Evolutionary conservation across 2,329 filamentous ascomycete species (phyloP).

Genomic region (Fusarium sp.): DNA sequence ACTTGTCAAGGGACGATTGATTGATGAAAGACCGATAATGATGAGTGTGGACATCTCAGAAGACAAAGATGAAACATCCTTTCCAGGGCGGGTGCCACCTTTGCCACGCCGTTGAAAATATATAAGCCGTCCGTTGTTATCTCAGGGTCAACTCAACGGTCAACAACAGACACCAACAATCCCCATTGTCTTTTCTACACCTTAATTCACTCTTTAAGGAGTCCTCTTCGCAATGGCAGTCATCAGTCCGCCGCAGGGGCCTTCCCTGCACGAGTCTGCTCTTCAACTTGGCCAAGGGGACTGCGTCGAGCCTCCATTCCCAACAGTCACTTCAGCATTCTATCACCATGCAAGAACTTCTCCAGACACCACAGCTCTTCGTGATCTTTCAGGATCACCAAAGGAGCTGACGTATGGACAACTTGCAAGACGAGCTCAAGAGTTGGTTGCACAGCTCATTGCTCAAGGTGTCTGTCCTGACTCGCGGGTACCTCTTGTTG

Average conservation of each 20-base stretch:
- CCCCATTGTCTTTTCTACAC: conserved; percentile 26
- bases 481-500: conserved; percentile 66
- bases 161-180: conserved; percentile 24
- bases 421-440: conserved; percentile 57
- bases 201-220: not conserved
- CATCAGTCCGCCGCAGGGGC: conserved; percentile 3
- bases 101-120: conserved; percentile 32
- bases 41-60: conserved; percentile 19
- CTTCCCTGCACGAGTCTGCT: conserved; percentile 1
- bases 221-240: conserved; percentile 16
- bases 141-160: conserved; percentile 37
- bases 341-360: conserved; percentile 52
- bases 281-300: conserved; percentile 34
- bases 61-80: conserved; percentile 30
- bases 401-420: conserved; percentile 58
- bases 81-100: conserved; percentile 26
- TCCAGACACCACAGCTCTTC: conserved; percentile 55
- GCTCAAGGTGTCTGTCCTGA: conserved; percentile 55
- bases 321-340: conserved; percentile 55
- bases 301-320: conserved; percentile 49
- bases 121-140: conserved; percentile 36
- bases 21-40: conserved; percentile 13
- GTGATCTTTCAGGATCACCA: conserved; percentile 48
- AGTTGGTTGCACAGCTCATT: conserved; percentile 55
- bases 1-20: conserved; percentile 15